A percentile compares a stretch with the other conserved stretches of the same genome.
phyloP scores from a whole-genome alignment of 352 stramenopile species.

The Phytophthora chlamydospora region DNA sequence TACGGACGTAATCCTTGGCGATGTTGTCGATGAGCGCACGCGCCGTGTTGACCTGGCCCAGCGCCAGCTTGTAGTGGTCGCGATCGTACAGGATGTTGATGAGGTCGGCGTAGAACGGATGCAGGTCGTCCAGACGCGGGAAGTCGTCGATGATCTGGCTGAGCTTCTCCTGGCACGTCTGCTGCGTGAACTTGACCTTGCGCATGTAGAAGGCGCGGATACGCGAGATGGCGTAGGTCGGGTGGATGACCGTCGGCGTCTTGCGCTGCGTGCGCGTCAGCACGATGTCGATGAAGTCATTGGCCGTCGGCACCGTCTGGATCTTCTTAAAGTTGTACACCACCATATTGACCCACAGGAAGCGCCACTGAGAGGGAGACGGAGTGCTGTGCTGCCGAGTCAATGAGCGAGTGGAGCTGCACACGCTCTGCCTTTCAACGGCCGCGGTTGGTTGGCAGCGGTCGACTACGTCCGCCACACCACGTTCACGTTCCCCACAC shows the following conservation, averaged over 20 bases:
- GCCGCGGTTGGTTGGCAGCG: conserved; percentile 42
- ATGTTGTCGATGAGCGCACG: conserved; percentile 98
- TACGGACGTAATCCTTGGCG: conserved; percentile 98
- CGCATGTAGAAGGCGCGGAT: conserved; percentile 98
- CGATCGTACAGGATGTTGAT: conserved; percentile 99
- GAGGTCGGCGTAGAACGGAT: conserved; percentile 99
- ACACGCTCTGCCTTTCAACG: conserved; percentile 21
- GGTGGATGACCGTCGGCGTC: conserved; percentile 99
- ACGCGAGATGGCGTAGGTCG: conserved; percentile 96
- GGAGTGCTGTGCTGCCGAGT: background rate
- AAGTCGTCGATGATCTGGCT: conserved; percentile 98
- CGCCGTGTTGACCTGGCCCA: conserved; percentile 99
- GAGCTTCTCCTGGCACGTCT: conserved; percentile 98
- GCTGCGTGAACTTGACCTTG: conserved; percentile 99
- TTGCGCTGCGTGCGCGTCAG: conserved; percentile 98
- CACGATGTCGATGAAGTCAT: conserved; percentile 99
- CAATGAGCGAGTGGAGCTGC: conserved; percentile 11
- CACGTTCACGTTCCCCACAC: background rate
- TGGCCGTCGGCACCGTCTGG: conserved; percentile 95
- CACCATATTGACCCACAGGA: conserved; percentile 84
- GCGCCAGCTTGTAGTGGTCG: conserved; percentile 99
- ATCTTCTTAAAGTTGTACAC: conserved; percentile 99
- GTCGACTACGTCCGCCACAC: conserved; percentile 7
- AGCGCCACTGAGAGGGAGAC: background rate
- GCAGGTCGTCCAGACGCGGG: conserved; percentile 97